Conservation (phyloP, 768 basidiomycete species). For the Pleurotus salmoneostramineus region DNA sequence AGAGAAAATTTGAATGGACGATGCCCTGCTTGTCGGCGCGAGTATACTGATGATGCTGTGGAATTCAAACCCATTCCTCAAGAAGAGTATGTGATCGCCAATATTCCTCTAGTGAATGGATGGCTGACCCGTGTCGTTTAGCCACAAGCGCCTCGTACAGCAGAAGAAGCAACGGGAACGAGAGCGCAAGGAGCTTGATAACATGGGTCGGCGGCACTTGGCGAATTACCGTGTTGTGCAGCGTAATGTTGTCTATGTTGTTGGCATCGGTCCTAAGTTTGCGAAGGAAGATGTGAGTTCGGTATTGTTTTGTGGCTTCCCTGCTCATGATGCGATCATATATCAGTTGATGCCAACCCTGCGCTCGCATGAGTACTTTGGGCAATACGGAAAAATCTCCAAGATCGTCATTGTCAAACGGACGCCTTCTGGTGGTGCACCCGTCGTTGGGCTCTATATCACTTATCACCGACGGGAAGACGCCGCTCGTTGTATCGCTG, state of each 20-base stretch:
- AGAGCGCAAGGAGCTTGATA: constrained; percentile 92
- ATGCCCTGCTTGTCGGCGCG: constrained; percentile 93
- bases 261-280: constrained; percentile 90
- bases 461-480: constrained; percentile 94
- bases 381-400: constrained; percentile 96
- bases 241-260: constrained; percentile 93
- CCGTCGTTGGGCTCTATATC: constrained; percentile 91
- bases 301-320: constrained; percentile 1
- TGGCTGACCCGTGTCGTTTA: constrained; percentile 22
- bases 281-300: constrained; percentile 90
- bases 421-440: constrained; percentile 65
- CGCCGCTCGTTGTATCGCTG: constrained; percentile 87
- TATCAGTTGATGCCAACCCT: constrained; percentile 83
- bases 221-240: constrained; percentile 96
- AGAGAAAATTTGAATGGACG: constrained; percentile 92
- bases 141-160: constrained; percentile 91
- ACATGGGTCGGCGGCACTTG: constrained; percentile 77
- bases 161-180: constrained; percentile 95
- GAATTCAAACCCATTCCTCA: constrained; percentile 94
- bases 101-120: too few relatives aligned
- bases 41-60: constrained; percentile 88
- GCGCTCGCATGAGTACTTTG: constrained; percentile 95
- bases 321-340: constrained; percentile 10
- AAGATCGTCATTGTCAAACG: constrained; percentile 94
- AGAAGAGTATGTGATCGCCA: constrained; percentile 73